These are phyloP conservation scores for Kwoniella newhampshirensis DNA, from an alignment of 768 basidiomycete genomes.

Conservation along the genomic window DNA sequence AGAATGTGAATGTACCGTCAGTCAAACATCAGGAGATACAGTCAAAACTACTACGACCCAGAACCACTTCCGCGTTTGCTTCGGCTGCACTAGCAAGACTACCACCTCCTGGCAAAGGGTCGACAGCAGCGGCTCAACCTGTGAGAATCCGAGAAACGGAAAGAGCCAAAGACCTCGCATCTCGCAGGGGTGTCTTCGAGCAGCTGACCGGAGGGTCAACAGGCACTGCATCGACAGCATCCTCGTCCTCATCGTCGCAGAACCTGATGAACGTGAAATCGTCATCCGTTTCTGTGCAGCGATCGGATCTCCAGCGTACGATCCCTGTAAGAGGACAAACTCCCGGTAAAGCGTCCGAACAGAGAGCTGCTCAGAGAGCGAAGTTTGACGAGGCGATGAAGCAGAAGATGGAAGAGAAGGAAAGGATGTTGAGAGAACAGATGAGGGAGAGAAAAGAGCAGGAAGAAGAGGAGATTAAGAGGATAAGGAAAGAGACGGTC, in stretches of 20 bases:
- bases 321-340: conserved; percentile 29
- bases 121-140: conserved; percentile 13
- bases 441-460: conserved; percentile 6
- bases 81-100: conserved; percentile 28
- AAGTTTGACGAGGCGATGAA: conserved; percentile 21
- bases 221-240: neutral
- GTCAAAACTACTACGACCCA: too few species aligned
- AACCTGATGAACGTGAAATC: too few species aligned
- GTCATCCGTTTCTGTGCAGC: neutral
- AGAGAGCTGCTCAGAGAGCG: conserved; percentile 18
- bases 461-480: conserved; percentile 24
- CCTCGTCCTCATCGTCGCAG: neutral
- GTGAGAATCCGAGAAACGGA: conserved; percentile 15
- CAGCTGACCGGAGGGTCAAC: conserved; percentile 10
- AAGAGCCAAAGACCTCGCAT: conserved; percentile 23
- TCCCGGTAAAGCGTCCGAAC: conserved; percentile 31
- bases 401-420: conserved; percentile 20
- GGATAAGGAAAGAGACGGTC: conserved; percentile 30
- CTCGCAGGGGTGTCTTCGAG: conserved; percentile 24
- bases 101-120: conserved; percentile 33
- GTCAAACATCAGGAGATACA: too few species aligned
- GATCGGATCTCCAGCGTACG: conserved; percentile 14
- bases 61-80: conserved; percentile 19
- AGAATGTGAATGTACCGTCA: neutral
- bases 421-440: conserved; percentile 4